Evolutionary conservation across 176 grass and related monocot species (phyloP).

Genomic region (Cenchrus purpureus): DNA sequence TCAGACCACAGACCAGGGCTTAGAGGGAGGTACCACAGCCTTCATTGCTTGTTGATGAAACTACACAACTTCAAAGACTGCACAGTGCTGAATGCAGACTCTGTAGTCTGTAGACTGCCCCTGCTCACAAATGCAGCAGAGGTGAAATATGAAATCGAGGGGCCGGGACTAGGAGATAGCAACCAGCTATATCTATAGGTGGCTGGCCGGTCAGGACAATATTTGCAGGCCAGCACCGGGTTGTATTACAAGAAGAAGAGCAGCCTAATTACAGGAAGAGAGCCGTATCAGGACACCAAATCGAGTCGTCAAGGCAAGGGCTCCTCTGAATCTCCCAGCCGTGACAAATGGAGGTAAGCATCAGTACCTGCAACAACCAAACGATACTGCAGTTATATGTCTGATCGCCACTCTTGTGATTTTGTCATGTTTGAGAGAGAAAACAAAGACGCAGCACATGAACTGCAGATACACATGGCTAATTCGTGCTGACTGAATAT

Average conservation of each 20-base stretch:
- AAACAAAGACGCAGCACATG: background rate
- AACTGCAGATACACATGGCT: slow-evolving; percentile 1
- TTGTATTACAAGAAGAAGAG: slow-evolving; percentile 33
- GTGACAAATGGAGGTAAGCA: slow-evolving; percentile 76
- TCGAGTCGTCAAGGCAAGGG: slow-evolving; percentile 54
- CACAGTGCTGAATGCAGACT: background rate
- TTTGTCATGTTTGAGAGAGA: background rate
- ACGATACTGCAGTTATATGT: background rate
- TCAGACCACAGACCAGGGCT: background rate
- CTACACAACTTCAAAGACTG: background rate
- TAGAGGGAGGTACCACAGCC: background rate
- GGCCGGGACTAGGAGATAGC: background rate
- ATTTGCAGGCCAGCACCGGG: slow-evolving; percentile 38
- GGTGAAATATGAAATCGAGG: too few species aligned
- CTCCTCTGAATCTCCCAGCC: slow-evolving; percentile 76
- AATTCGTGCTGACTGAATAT: background rate
- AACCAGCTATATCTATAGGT: slow-evolving; percentile 20
- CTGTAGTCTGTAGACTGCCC: background rate
- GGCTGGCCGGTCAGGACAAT: slow-evolving; percentile 31
- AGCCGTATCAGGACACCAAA: background rate
- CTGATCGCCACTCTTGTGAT: background rate
- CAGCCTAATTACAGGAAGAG: slow-evolving; percentile 39
- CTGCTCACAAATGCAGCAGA: background rate
- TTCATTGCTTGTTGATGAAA: background rate
- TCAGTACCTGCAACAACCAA: slow-evolving; percentile 57